These are phyloP conservation scores for Boletus holoroseus DNA, from an alignment of 1,284 basidiomycete genomes.

Conservation along the genomic window DNA sequence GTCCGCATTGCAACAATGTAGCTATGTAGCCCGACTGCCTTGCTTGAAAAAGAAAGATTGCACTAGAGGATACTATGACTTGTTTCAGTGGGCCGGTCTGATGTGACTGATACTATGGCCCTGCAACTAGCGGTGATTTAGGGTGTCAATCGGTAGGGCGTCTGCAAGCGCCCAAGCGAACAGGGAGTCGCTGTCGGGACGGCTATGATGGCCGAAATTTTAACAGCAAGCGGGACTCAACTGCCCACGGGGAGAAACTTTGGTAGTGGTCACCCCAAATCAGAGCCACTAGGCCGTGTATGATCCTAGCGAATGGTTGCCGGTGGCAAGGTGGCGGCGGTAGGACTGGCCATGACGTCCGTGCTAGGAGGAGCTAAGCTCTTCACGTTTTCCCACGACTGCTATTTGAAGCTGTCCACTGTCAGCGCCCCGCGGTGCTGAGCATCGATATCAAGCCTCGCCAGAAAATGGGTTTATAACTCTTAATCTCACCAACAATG, in stretches of 20 bases:
- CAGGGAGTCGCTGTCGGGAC: neutral
- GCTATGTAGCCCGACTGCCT: neutral
- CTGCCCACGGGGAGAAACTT: neutral
- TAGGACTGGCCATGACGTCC: neutral
- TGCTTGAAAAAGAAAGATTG: constrained; percentile 18
- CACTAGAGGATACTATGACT: neutral
- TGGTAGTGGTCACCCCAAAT: neutral
- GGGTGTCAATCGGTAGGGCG: neutral
- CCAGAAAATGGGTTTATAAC: constrained; percentile 26
- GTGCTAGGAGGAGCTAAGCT: neutral
- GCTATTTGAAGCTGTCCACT: constrained; percentile 5
- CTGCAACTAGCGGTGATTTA: neutral
- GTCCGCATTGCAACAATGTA: neutral
- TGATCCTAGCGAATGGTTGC: neutral
- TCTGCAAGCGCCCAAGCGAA: constrained; percentile 1
- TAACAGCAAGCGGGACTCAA: neutral
- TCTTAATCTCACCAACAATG: constrained; percentile 19
- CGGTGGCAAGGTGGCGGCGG: neutral
- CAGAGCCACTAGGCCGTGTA: neutral
- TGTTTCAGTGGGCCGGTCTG: neutral
- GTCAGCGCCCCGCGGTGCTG: constrained; percentile 6
- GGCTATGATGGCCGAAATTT: neutral
- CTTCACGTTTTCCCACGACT: constrained; percentile 21
- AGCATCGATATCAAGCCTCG: constrained; percentile 15
- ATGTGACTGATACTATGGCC: neutral